Base-by-base conservation (phyloP, 371 early-diverging fungal genomes). In the Mortierella sp. region DNA sequence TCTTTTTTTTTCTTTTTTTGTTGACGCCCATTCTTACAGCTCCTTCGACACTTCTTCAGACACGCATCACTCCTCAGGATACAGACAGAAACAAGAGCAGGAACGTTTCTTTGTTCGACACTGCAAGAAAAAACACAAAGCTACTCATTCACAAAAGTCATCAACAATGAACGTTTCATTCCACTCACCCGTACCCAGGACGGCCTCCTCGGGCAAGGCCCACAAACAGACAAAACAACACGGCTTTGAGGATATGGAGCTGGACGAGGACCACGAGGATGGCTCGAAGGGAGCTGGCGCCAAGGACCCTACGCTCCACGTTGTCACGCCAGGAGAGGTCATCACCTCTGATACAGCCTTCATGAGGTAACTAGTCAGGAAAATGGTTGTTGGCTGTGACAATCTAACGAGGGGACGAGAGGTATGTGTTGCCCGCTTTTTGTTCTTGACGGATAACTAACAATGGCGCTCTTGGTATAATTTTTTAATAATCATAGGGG, bases 321-420 rank as follows among this genome's bases (percentile, higher is more conserved):
- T 97, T 39, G 96, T 98, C 14, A 95, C 95, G 45, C 97, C 97
- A 5, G 98, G 97, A 81, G 94, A 96, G 77, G 88, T 90, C 19
- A 92, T 98, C 61, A 96, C 97, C 9, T 82, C 86, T 22, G 97
- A 97, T 86, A 80, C 94, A 14, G 91, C 92, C 71, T 97, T 93
- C 85, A 96, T 96, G 96, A 87, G 94, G 94, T 94, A 85, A 72
- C 19, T 31, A 10, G 29, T 19, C 24, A 41, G 4, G 11, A 14
- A 19, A n/a, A 39, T 0, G n/a, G 53, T 10, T 43, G 22, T 43
- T 40, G 50, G 7, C 31, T 45, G 11, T 14, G 31, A 9, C 4
- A 31, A 31, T 4, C 29, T 13, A 14, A 16, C 14, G 11, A 52
- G 3, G 26, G 26, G 26, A 48, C 22, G 2, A 4, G 14, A 55